These are phyloP conservation scores for Rhynchospora tenuis DNA, from an alignment of 176 grass and related monocot genomes.

Conservation along the genomic window DNA sequence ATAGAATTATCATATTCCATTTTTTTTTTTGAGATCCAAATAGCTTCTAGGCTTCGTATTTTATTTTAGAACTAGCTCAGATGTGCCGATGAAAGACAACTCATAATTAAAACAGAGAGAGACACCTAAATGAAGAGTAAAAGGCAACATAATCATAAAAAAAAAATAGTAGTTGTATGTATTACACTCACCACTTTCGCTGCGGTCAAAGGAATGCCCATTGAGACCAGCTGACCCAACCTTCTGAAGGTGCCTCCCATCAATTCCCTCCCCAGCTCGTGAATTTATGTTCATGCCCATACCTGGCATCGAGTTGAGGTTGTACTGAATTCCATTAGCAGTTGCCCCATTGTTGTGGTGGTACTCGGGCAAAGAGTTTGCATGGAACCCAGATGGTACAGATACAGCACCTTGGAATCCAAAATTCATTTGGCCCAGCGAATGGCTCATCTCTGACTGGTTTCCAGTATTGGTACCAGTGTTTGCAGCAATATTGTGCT, in stretches of 20 bases:
- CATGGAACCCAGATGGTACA: constrained; percentile 44
- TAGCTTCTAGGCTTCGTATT: background rate
- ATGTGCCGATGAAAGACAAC: background rate
- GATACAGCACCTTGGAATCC: constrained; percentile 40
- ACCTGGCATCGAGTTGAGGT: constrained; percentile 41
- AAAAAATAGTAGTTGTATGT: background rate
- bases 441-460: constrained; percentile 49
- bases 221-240: constrained; percentile 55
- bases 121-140: background rate
- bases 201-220: constrained; percentile 60
- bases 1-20: background rate
- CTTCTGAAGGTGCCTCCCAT: constrained; percentile 54
- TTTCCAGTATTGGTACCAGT: constrained; percentile 4
- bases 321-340: constrained; percentile 47
- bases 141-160: background rate
- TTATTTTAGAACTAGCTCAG: background rate
- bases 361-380: constrained; percentile 67
- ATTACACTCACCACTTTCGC: constrained; percentile 45
- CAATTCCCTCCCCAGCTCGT: constrained; percentile 37
- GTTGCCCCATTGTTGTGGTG: constrained; percentile 41
- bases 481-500: constrained; percentile 30
- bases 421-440: constrained; percentile 54
- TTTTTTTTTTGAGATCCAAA: no score
- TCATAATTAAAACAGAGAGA: background rate
- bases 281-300: constrained; percentile 41